Conservation (phyloP, 1,284 basidiomycete species). For the Vanrija pseudolonga region DNA sequence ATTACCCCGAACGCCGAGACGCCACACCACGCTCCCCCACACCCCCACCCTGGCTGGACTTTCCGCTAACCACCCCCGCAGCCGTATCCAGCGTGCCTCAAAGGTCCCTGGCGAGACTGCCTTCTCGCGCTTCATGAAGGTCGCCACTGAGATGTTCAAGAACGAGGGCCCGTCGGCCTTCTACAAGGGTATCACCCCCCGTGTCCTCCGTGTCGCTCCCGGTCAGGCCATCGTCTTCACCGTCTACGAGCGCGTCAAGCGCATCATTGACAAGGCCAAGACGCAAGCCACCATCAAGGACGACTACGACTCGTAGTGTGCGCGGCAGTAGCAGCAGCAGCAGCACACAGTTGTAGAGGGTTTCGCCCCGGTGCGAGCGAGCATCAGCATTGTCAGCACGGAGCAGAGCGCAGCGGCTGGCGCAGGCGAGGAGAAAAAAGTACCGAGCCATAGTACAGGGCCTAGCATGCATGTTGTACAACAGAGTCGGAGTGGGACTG, state of each 20-base stretch:
- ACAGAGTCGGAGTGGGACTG: neutral
- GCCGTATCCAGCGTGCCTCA: constrained; percentile 70
- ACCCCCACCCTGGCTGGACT: neutral
- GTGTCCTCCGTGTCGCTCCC: constrained; percentile 93
- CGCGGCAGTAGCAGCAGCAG: constrained; percentile 3
- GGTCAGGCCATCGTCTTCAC: constrained; percentile 61
- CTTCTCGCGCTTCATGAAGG: constrained; percentile 64
- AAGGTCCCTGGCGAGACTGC: constrained; percentile 74
- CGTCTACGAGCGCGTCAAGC: constrained; percentile 74
- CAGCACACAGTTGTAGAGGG: neutral
- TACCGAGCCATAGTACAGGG: neutral
- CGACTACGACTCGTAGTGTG: constrained; percentile 23
- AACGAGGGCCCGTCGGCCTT: constrained; percentile 85
- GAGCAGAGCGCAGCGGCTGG: neutral
- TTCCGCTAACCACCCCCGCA: constrained; percentile 2
- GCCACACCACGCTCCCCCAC: neutral
- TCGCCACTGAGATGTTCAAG: constrained; percentile 88
- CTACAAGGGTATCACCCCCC: constrained; percentile 96
- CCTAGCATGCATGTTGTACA: constrained; percentile 24
- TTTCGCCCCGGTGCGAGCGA: neutral
- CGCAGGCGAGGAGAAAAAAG: neutral
- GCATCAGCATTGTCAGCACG: neutral
- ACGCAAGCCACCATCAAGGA: constrained; percentile 49
- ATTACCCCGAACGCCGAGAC: no score
- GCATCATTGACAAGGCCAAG: constrained; percentile 65